These are phyloP conservation scores for Calonectria ilicicola DNA, from an alignment of 2,329 filamentous ascomycete species.

Conservation along the genomic window DNA sequence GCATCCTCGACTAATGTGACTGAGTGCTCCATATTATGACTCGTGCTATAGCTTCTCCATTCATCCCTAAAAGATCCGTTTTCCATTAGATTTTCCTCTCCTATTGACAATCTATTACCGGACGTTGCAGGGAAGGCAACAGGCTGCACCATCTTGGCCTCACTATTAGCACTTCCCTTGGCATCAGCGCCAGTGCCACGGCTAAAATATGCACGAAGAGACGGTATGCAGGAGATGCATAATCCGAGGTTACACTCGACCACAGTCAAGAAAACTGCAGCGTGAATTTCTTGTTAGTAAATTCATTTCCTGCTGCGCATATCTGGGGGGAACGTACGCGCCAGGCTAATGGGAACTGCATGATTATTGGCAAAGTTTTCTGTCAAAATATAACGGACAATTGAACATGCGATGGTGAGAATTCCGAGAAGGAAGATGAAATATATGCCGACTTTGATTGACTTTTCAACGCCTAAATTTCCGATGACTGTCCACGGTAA, in stretches of 20 bases:
- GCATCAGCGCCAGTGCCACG: neutral
- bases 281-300: neutral
- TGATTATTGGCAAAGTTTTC: neutral
- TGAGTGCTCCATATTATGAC: neutral
- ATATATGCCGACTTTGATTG: neutral
- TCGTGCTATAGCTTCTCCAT: neutral
- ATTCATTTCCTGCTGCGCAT: neutral
- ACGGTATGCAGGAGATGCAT: neutral
- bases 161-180: neutral
- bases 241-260: slow-evolving; percentile 4
- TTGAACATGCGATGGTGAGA: neutral
- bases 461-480: neutral
- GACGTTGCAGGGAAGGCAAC: neutral
- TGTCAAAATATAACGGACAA: neutral
- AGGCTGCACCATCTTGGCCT: neutral
- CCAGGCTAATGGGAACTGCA: neutral
- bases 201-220: slow-evolving; percentile 5
- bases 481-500: slow-evolving; percentile 6
- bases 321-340: neutral
- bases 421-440: slow-evolving; percentile 7
- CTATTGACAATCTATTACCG: neutral
- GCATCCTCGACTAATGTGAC: neutral
- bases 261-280: neutral
- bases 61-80: neutral
- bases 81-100: neutral